Conservation (phyloP, 1,284 basidiomycete species). For the Xerocomus amazonicus region DNA sequence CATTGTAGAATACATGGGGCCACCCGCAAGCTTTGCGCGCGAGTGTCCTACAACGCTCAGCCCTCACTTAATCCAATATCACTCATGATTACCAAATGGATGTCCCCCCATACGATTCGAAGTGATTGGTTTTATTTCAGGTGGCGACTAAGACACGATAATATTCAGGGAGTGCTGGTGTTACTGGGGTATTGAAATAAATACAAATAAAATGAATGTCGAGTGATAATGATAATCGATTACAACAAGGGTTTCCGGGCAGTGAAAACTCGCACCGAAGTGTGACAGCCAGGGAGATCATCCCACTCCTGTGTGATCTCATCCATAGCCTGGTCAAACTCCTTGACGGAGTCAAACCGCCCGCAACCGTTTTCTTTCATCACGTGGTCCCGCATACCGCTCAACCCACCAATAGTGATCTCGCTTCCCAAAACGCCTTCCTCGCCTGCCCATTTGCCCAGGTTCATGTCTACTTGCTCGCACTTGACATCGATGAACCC, state of each 20-base stretch:
- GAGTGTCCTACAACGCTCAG: no score
- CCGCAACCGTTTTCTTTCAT: constrained; percentile 11
- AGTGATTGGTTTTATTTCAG: no score
- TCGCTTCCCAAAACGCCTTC: constrained; percentile 15
- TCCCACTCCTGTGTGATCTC: constrained; percentile 21
- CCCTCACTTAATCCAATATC: no score
- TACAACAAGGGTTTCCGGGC: constrained; percentile 1
- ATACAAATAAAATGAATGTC: constrained; percentile 1
- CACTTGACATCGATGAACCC: constrained; percentile 21
- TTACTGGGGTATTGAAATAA: neutral
- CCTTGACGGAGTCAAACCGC: constrained; percentile 9
- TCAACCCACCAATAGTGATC: constrained; percentile 12
- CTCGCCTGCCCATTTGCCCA: constrained; percentile 22
- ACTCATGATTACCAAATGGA: no score
- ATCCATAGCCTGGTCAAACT: constrained; percentile 18
- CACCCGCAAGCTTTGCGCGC: no score
- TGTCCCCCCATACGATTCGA: no score
- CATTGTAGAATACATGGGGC: no score
- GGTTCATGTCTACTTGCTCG: constrained; percentile 12
- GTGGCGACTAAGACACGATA: no score
- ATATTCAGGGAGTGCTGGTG: no score
- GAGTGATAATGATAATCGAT: neutral
- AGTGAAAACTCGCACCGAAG: neutral
- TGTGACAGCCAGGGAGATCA: neutral
- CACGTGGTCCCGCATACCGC: constrained; percentile 18